Conservation (phyloP, 164 flowering plant genomes). For the Kingdonia uniflora region DNA sequence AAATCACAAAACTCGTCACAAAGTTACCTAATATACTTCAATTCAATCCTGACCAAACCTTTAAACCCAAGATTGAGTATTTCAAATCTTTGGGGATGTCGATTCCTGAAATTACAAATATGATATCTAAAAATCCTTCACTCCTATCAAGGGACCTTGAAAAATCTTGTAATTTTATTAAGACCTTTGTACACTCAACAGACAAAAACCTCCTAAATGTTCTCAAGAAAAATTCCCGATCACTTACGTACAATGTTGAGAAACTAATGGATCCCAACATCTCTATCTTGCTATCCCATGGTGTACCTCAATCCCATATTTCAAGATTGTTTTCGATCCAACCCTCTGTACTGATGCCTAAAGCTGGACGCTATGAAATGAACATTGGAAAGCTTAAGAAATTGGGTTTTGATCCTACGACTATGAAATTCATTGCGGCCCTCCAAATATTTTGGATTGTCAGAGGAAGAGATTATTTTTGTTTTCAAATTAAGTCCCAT, state of each 20-base stretch:
- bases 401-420: neutral
- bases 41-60: neutral
- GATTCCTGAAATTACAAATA: neutral
- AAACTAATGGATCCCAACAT: neutral
- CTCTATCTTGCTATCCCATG: neutral
- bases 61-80: constrained; percentile 1
- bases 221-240: neutral
- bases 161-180: neutral
- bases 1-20: neutral
- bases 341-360: neutral
- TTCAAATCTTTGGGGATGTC: constrained; percentile 1
- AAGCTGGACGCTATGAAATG: neutral
- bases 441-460: neutral
- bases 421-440: no score
- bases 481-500: neutral
- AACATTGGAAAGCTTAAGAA: neutral
- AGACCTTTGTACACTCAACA: neutral
- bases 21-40: neutral
- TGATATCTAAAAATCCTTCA: neutral
- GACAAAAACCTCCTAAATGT: neutral
- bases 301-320: neutral
- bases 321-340: neutral
- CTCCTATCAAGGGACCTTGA: neutral
- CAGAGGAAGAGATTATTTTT: neutral
- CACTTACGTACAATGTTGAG: neutral